Evolutionary conservation across 1,139 yeast genomes (phyloP).

Genomic region (Suhomyces wounanorum): DNA sequence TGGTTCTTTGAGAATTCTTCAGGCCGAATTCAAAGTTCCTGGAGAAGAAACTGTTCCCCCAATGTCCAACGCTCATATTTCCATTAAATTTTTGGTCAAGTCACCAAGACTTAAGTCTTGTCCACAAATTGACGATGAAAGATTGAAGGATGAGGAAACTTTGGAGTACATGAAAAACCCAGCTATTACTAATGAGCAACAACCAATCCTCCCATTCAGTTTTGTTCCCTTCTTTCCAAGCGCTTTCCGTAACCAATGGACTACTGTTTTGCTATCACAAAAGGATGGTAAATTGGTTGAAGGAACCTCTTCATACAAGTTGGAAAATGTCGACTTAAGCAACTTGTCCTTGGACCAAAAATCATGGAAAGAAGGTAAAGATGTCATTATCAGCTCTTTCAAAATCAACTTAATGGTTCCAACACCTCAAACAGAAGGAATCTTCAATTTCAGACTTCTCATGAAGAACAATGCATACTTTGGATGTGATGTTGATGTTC

Average conservation of each 20-base stretch:
- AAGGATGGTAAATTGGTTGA: slow-evolving; percentile 80
- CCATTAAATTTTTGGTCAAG: slow-evolving; percentile 71
- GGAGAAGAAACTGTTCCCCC: slow-evolving; percentile 85
- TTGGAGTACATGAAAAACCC: slow-evolving; percentile 76
- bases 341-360: slow-evolving; percentile 58
- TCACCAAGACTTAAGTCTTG: slow-evolving; percentile 67
- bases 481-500: slow-evolving; percentile 71
- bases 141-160: slow-evolving; percentile 49
- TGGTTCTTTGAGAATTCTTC: slow-evolving; percentile 69
- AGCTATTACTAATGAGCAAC: slow-evolving; percentile 58
- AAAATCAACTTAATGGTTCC: slow-evolving; percentile 72
- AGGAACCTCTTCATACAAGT: slow-evolving; percentile 51
- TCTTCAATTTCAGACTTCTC: slow-evolving; percentile 62
- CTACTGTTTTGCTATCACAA: slow-evolving; percentile 66
- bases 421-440: slow-evolving; percentile 68
- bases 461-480: slow-evolving; percentile 68
- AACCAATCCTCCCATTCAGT: slow-evolving; percentile 65
- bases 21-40: slow-evolving; percentile 80
- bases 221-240: slow-evolving; percentile 77
- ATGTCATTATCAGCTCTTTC: slow-evolving; percentile 64
- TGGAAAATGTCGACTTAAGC: slow-evolving; percentile 56
- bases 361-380: slow-evolving; percentile 47
- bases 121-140: slow-evolving; percentile 47
- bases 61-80: slow-evolving; percentile 69
- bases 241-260: slow-evolving; percentile 58